Evolutionary conservation across 1,139 yeast genomes (phyloP).

Genomic region (Saccharomyces hybrid): DNA sequence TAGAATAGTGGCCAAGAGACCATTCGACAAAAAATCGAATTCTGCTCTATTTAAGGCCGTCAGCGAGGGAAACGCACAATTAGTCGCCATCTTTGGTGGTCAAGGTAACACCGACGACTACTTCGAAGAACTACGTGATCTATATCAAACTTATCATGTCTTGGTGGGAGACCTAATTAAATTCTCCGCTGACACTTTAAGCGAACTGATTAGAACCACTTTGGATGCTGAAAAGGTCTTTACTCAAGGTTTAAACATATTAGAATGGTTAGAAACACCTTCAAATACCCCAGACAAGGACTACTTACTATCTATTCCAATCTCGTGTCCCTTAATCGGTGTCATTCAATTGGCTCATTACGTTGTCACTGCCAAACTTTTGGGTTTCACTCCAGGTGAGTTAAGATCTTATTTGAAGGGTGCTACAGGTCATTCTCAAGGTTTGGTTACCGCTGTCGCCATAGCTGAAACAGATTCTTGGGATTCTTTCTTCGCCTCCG

Average conservation of each 20-base stretch:
- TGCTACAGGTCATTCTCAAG: slow-evolving; percentile 97
- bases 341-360: slow-evolving; percentile 91
- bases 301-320: slow-evolving; percentile 83
- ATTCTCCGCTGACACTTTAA: slow-evolving; percentile 61
- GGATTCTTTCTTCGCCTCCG: slow-evolving; percentile 67
- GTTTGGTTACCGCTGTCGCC: slow-evolving; percentile 88
- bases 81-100: slow-evolving; percentile 92
- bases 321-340: slow-evolving; percentile 92
- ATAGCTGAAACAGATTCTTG: slow-evolving; percentile 80
- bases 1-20: slow-evolving; percentile 42
- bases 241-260: slow-evolving; percentile 86
- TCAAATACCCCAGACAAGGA: slow-evolving; percentile 86
- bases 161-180: slow-evolving; percentile 65
- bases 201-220: slow-evolving; percentile 60
- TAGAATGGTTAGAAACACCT: slow-evolving; percentile 78
- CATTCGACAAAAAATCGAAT: slow-evolving; percentile 40
- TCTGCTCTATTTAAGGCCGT: slow-evolving; percentile 62
- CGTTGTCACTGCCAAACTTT: slow-evolving; percentile 74
- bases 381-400: slow-evolving; percentile 87
- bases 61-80: slow-evolving; percentile 46
- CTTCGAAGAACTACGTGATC: slow-evolving; percentile 89
- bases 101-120: slow-evolving; percentile 98
- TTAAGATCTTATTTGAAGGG: slow-evolving; percentile 66
- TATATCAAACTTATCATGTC: slow-evolving; percentile 69
- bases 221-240: slow-evolving; percentile 78